Evolutionary conservation across 1,284 basidiomycete genomes (phyloP), one percentile per base, ranked within the genome.

Genomic region (Earliella scabrosa): DNA sequence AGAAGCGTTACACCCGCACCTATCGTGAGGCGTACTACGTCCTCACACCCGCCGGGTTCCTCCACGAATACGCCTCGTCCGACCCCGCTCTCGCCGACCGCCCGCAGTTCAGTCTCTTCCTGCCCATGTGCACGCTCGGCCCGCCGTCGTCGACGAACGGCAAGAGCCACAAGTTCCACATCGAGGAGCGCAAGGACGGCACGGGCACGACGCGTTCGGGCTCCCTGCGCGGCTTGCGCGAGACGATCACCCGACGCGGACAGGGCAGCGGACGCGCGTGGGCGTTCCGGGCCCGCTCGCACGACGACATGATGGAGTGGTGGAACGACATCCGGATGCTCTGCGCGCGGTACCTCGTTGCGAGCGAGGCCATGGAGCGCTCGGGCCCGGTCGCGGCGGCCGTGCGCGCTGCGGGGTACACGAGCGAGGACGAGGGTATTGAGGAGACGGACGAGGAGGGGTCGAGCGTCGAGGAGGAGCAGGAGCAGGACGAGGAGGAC

Each of bases 241-340:
- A 74, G 34, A 62, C 64, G 40, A 50, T 66, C 63, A 72, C 60
- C 52, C 69, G 55, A 2, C 71, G 73, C 18, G 66, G 68, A 49
- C 61, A 77, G 35, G 71, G 75, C 47, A 64, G 80, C 55, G 75
- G 82, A 58, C 83, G 87, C 66, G 93, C 93, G 23, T 98, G 93
- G 87, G 94, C 88, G 44, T 98, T 99, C 83, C 86, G 95, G 49
- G 86, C 92, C 41, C 81, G 96, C 61, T 90, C 86, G 63, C 87
- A 93, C 69, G 96, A 98, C 64, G 97, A 98, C 70, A 95, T 98
- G 93, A 96, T 98, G 94, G 97, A 98, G 77, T 98, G 97, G 92
- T 99, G 97, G 97, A 98, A 98, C 74, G 97, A 98, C 73, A 82
- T 97, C 52, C 82, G 95, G 66, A 97, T 98, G 94, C 82, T 99